Evolutionary conservation across 2,329 filamentous ascomycete genomes (phyloP).

Genomic region (Aurifilum marmelostoma): DNA sequence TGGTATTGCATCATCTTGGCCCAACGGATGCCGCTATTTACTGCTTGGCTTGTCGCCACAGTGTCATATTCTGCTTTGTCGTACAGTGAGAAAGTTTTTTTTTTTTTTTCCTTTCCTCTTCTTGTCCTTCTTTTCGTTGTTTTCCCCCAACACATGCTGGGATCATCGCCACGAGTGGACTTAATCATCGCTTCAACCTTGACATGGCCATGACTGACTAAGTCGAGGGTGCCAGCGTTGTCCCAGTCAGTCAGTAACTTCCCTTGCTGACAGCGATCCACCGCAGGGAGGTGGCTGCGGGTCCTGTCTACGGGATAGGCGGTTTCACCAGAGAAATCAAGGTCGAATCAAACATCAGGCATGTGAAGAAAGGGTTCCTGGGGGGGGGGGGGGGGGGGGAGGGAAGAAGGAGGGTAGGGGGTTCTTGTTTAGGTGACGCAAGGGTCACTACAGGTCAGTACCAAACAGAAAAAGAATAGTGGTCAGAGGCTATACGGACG

Average conservation of each 20-base stretch:
- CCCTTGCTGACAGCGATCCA: background rate
- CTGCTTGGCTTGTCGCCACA: constrained; percentile 1
- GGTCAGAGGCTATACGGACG: too few relatives aligned
- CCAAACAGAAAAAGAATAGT: too few relatives aligned
- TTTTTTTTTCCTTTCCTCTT: background rate
- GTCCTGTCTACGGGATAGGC: constrained; percentile 12
- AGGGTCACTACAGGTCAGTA: background rate
- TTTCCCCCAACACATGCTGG: background rate
- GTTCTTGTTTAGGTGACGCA: background rate
- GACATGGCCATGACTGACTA: background rate
- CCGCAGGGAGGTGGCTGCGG: constrained; percentile 1
- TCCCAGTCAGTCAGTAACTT: background rate
- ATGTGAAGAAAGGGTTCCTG: constrained; percentile 26
- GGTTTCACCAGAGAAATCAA: constrained; percentile 21
- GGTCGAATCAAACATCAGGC: constrained; percentile 16
- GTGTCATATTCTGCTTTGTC: background rate
- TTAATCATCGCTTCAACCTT: background rate
- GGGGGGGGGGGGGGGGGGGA: too few relatives aligned
- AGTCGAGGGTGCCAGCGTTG: background rate
- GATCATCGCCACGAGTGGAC: constrained; percentile 1
- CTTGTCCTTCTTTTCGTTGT: background rate
- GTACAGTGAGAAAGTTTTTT: background rate
- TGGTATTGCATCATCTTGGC: constrained; percentile 27
- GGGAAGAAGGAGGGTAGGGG: too few relatives aligned
- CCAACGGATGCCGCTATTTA: constrained; percentile 1